These are phyloP conservation scores for Debaryomyces prosopidis DNA, from an alignment of 805 yeast genomes.

Conservation along the genomic window DNA sequence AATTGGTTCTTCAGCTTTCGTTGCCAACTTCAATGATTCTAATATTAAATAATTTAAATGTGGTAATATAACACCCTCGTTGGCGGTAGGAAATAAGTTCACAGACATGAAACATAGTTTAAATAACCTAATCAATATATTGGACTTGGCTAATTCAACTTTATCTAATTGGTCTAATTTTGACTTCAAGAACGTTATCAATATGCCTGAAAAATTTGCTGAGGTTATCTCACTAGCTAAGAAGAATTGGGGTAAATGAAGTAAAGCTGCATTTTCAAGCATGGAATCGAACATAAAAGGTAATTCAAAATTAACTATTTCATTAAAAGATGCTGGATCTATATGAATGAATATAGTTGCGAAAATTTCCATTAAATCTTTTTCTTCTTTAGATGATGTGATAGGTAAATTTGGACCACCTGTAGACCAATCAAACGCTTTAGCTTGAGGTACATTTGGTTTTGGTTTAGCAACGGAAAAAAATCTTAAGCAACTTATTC, in stretches of 20 bases:
- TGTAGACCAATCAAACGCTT: slow-evolving; percentile 58
- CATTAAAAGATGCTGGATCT: slow-evolving; percentile 95
- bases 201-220: slow-evolving; percentile 83
- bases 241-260: slow-evolving; percentile 92
- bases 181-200: slow-evolving; percentile 72
- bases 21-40: slow-evolving; percentile 73
- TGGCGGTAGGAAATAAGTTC: slow-evolving; percentile 81
- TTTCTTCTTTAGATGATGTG: slow-evolving; percentile 87
- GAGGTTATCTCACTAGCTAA: slow-evolving; percentile 93
- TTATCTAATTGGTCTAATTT: slow-evolving; percentile 80
- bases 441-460: slow-evolving; percentile 23
- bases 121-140: slow-evolving; percentile 81
- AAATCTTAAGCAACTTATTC: slow-evolving; percentile 75
- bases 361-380: slow-evolving; percentile 92
- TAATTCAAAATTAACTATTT: slow-evolving; percentile 79
- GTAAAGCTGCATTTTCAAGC: slow-evolving; percentile 77
- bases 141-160: slow-evolving; percentile 72
- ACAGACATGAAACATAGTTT: slow-evolving; percentile 96
- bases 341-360: slow-evolving; percentile 92
- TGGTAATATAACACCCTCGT: slow-evolving; percentile 85
- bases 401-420: slow-evolving; percentile 83
- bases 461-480: slow-evolving; percentile 62
- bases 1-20: slow-evolving; percentile 86
- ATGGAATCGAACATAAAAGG: slow-evolving; percentile 75
- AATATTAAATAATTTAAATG: slow-evolving; percentile 82